Evolutionary conservation across 495 filamentous ascomycete species (phyloP), one percentile per base, ranked within the genome.

Genomic region (Penicillium goetzii): DNA sequence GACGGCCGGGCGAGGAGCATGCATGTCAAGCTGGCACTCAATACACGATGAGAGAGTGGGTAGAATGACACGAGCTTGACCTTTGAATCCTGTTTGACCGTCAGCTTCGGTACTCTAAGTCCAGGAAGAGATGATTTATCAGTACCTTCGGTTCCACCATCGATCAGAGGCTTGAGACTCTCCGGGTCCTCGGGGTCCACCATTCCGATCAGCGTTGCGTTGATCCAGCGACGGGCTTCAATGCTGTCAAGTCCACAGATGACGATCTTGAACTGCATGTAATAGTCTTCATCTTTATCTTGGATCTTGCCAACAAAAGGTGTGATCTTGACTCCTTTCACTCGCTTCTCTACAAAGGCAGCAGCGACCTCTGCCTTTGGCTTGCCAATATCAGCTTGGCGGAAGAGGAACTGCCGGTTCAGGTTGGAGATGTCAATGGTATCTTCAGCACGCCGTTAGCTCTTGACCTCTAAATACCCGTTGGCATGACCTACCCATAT

Each of bases 401-500:
- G 92, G 75, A 99, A 99, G 52, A 99, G 86, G 73, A 99, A 99
- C 72, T 99, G 96, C 25, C 96, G 88, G 74, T 99, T 99, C 50
- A 99, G 84, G 76, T 99, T 99, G 26, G 92, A 97, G 58, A 99
- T 92, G 72, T 99, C 96, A 74, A 99, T 99, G 7, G 93, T 98
- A 72, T 96, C 91, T 92, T 64, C 43, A 11, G 34, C 26, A 17
- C 58, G 77, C 64, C 70, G 68, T 61, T 15, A 56, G 47, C 36
- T 14, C 26, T 52, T 26, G 11, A 55, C 11, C 17, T 23, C 23
- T 15, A 50, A 7, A 3, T 0, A 3, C 23, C 4, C 26, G 61
- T 45, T 38, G 47, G 9, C 11, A 71, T 72, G 60, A 17, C 49
- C 11, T 76, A 86, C 91, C 93, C 96, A 99, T 99, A 80, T 99